A percentile compares a stretch with the other conserved stretches of the same genome.
These are phyloP conservation scores for Colletotrichum gigasporum DNA, from an alignment of 2,329 filamentous ascomycete genomes.

Conservation along the genomic window DNA sequence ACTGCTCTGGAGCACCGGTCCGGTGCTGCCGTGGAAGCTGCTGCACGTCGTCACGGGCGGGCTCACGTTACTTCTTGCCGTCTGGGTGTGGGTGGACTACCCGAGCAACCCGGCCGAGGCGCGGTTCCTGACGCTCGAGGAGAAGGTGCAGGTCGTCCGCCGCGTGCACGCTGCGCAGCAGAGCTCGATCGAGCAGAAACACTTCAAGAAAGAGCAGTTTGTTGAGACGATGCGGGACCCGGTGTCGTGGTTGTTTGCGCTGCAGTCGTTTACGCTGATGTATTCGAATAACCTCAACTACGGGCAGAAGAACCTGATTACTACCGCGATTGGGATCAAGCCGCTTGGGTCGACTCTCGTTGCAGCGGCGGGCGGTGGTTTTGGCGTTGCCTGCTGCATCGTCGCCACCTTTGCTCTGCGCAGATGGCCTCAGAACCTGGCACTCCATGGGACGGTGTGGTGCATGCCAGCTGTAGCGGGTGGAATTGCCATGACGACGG, in stretches of 20 bases:
- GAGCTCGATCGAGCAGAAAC: slow-evolving; percentile 49
- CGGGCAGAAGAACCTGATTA: slow-evolving; percentile 49
- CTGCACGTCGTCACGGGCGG: slow-evolving; percentile 50
- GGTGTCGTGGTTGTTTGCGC: slow-evolving; percentile 42
- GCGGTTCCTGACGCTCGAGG: slow-evolving; percentile 36
- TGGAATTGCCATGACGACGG: slow-evolving; percentile 42
- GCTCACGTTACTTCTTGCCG: slow-evolving; percentile 43
- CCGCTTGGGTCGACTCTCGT: slow-evolving; percentile 50
- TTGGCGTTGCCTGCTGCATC: slow-evolving; percentile 43
- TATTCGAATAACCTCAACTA: slow-evolving; percentile 50
- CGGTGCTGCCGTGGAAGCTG: slow-evolving; percentile 48
- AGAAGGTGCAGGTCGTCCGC: slow-evolving; percentile 35
- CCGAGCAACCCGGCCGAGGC: slow-evolving; percentile 32
- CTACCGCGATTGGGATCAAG: slow-evolving; percentile 44
- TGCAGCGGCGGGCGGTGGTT: slow-evolving; percentile 46
- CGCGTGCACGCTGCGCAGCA: slow-evolving; percentile 43
- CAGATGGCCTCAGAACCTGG: slow-evolving; percentile 41
- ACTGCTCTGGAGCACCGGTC: slow-evolving; percentile 45
- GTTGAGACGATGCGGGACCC: slow-evolving; percentile 40
- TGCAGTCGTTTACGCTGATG: slow-evolving; percentile 45
- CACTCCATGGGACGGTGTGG: slow-evolving; percentile 42
- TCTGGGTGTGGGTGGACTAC: slow-evolving; percentile 46
- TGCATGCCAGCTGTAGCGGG: slow-evolving; percentile 41
- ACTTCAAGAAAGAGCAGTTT: slow-evolving; percentile 44
- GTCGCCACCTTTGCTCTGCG: slow-evolving; percentile 42